Conservation (phyloP, 2,329 filamentous ascomycete species). For the Penicillium aurantiogriseum region DNA sequence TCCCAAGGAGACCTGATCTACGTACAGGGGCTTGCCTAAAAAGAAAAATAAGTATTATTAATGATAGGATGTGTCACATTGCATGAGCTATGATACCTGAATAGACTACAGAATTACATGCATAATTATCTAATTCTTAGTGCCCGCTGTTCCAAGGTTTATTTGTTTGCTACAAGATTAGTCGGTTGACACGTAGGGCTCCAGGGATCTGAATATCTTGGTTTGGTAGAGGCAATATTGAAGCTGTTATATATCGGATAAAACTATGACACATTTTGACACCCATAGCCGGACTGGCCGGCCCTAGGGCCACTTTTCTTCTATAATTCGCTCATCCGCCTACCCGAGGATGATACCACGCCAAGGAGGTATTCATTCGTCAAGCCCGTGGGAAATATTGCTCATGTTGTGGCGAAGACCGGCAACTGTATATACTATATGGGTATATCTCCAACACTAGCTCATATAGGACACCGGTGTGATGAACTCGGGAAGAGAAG, state of each 20-base stretch:
- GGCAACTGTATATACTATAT: not conserved
- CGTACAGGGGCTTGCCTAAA: not conserved
- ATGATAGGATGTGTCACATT: conserved; percentile 7
- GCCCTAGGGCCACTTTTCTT: not conserved
- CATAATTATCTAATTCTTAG: not conserved
- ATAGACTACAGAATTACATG: conserved; percentile 1
- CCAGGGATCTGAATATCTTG: not conserved
- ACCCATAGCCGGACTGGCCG: not conserved
- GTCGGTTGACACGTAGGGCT: not conserved
- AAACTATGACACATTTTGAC: not conserved
- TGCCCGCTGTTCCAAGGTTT: not conserved
- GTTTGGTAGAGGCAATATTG: not conserved
- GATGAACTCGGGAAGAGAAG: not conserved
- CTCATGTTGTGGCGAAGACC: not conserved
- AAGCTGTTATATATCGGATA: not conserved
- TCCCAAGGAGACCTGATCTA: conserved; percentile 20
- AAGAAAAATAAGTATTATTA: conserved; percentile 4
- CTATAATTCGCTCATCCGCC: not conserved
- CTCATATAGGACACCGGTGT: not conserved
- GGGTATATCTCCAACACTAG: not conserved
- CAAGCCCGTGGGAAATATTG: not conserved
- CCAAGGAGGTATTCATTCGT: not conserved
- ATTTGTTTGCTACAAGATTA: not conserved
- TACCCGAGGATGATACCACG: not conserved
- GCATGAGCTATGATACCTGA: conserved; percentile 9